A percentile compares a stretch with the other conserved stretches of the same genome.
Evolutionary conservation across 108 stramenopile genomes (phyloP).

Genomic region (Fragilaria crotonensis): DNA sequence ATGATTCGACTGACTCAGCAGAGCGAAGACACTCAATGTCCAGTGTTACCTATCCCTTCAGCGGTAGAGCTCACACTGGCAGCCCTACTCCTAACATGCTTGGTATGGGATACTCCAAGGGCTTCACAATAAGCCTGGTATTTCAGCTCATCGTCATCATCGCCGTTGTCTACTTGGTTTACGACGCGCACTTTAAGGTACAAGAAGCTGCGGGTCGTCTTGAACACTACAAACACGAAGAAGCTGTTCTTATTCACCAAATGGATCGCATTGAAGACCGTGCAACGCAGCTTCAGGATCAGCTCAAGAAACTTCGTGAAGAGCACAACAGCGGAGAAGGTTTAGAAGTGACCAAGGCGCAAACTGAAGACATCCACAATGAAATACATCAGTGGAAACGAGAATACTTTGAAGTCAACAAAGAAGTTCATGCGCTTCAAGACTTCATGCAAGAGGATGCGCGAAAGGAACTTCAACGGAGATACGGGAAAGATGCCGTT

Average conservation of each 20-base stretch:
- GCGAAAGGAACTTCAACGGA: slow-evolving; percentile 18
- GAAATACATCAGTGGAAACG: background rate
- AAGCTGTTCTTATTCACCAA: slow-evolving; percentile 30
- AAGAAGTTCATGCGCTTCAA: slow-evolving; percentile 30
- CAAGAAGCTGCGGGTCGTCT: slow-evolving; percentile 23
- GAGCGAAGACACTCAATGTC: background rate
- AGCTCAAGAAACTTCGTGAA: slow-evolving; percentile 3
- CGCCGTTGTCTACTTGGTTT: slow-evolving; percentile 27
- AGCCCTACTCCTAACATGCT: background rate
- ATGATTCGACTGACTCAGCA: background rate
- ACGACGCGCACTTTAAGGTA: slow-evolving; percentile 37
- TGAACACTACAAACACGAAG: slow-evolving; percentile 35
- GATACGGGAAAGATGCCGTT: slow-evolving; percentile 43
- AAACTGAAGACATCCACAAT: slow-evolving; percentile 10
- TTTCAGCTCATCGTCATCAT: slow-evolving; percentile 26
- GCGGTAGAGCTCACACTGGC: background rate
- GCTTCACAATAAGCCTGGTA: slow-evolving; percentile 15
- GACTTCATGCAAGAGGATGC: slow-evolving; percentile 35
- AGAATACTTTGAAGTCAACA: slow-evolving; percentile 17
- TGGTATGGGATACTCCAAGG: background rate
- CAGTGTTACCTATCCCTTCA: background rate
- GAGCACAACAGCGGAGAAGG: slow-evolving; percentile 8
- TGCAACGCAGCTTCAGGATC: slow-evolving; percentile 33
- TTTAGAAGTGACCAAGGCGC: slow-evolving; percentile 16
- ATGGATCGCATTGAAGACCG: slow-evolving; percentile 39